Evolutionary conservation across 495 filamentous ascomycete genomes (phyloP).

Genomic region (Neurospora sublineolata): DNA sequence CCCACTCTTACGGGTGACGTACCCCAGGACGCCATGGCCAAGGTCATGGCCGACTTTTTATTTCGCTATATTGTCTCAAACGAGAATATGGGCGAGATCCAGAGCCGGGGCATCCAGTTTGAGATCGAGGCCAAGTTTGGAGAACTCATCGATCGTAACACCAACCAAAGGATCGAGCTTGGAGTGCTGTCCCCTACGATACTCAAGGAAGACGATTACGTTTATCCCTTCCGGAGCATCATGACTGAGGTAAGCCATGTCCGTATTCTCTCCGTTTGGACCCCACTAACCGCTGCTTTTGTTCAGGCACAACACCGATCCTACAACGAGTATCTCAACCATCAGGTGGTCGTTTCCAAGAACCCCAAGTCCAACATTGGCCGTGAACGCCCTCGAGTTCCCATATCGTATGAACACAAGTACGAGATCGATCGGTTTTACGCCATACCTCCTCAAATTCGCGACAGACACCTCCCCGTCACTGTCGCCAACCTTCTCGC

Average conservation of each 20-base stretch:
- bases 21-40: conserved; percentile 57
- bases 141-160: conserved; percentile 58
- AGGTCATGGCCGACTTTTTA: conserved; percentile 61
- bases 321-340: conserved; percentile 74
- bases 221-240: conserved; percentile 55
- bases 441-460: conserved; percentile 49
- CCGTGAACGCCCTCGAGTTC: conserved; percentile 37
- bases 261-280: background rate
- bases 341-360: conserved; percentile 41
- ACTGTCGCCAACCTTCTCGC: conserved; percentile 40
- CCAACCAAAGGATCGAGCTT: conserved; percentile 52
- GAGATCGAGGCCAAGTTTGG: conserved; percentile 92
- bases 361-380: background rate
- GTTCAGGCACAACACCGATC: conserved; percentile 59
- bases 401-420: conserved; percentile 69
- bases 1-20: conserved; percentile 53
- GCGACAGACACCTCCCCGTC: conserved; percentile 27
- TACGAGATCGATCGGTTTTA: conserved; percentile 72
- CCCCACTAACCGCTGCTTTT: conserved; percentile 2
- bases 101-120: conserved; percentile 51
- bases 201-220: conserved; percentile 40
- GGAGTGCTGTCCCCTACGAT: conserved; percentile 57
- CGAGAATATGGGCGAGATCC: conserved; percentile 42
- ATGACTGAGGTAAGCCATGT: conserved; percentile 66
- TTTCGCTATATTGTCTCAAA: conserved; percentile 54